Percentiles rank a stretch among this genome's conserved stretches.
phyloP scores from a whole-genome alignment of 345 rosid species.

The Conringia planisiliqua region DNA sequence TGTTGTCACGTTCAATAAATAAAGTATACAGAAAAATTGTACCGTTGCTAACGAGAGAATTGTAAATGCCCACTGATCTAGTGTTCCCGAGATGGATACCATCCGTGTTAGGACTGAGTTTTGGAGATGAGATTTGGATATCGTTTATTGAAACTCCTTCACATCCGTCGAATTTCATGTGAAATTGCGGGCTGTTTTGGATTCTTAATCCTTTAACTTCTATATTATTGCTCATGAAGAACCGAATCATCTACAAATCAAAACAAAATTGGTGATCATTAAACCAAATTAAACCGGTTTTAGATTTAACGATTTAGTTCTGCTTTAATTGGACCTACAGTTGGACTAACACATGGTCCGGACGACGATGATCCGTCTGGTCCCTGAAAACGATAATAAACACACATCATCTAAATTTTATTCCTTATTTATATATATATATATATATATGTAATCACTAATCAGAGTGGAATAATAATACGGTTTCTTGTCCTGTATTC shows the following conservation, averaged over 20 bases:
- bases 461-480: background rate
- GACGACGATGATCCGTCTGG: slow-evolving; percentile 52
- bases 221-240: slow-evolving; percentile 92
- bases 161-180: slow-evolving; percentile 96
- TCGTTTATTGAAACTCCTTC: slow-evolving; percentile 67
- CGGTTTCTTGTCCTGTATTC: slow-evolving; percentile 1
- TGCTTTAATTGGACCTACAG: slow-evolving; percentile 45
- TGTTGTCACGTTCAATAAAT: slow-evolving; percentile 7
- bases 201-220: slow-evolving; percentile 62
- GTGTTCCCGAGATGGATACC: slow-evolving; percentile 90
- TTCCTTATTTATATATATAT: background rate
- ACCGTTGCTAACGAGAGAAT: slow-evolving; percentile 81
- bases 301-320: background rate
- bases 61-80: slow-evolving; percentile 69
- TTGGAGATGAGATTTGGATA: slow-evolving; percentile 72
- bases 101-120: slow-evolving; percentile 93
- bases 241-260: slow-evolving; percentile 64
- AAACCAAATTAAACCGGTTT: background rate
- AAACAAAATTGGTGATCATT: background rate
- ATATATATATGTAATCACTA: background rate
- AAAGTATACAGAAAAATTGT: background rate
- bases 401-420: background rate
- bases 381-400: slow-evolving; percentile 45
- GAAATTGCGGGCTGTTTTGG: slow-evolving; percentile 93
- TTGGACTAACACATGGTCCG: slow-evolving; percentile 85